Percentiles rank a stretch among this genome's conserved stretches.
Evolutionary conservation across 2,329 filamentous ascomycete species (phyloP).

Genomic region (Periconia sp.): DNA sequence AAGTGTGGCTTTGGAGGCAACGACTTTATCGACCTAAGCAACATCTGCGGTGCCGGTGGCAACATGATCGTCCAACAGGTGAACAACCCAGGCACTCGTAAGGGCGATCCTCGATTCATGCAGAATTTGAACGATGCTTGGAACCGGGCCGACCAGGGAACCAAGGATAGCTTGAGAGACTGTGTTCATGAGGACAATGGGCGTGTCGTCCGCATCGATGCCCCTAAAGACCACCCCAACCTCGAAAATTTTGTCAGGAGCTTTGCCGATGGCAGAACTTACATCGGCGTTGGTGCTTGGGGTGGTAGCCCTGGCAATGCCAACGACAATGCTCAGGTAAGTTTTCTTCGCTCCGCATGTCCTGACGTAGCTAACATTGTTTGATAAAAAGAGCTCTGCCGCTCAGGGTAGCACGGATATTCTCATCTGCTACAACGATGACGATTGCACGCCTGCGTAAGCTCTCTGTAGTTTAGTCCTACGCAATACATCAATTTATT

Average conservation of each 20-base stretch:
- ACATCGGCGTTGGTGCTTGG: conserved; percentile 47
- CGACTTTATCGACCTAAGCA: conserved; percentile 39
- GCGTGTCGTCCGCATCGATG: conserved; percentile 23
- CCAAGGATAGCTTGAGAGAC: conserved; percentile 34
- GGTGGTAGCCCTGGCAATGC: conserved; percentile 33
- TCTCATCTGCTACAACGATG: conserved; percentile 43
- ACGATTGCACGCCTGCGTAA: conserved; percentile 17
- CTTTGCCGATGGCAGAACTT: conserved; percentile 41
- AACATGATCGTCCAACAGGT: conserved; percentile 45
- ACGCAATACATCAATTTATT: conserved; percentile 3
- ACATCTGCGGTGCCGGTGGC: conserved; percentile 45
- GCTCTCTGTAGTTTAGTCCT: conserved; percentile 2
- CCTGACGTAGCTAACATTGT: neutral
- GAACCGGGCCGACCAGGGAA: conserved; percentile 35
- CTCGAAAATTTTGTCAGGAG: conserved; percentile 43
- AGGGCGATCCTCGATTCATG: conserved; percentile 45
- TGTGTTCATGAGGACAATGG: conserved; percentile 27
- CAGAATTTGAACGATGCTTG: conserved; percentile 41
- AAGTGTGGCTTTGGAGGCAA: conserved; percentile 39
- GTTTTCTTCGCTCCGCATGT: neutral
- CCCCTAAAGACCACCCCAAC: conserved; percentile 39
- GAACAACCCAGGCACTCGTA: conserved; percentile 39
- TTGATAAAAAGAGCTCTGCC: conserved; percentile 27
- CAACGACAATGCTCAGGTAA: conserved; percentile 37
- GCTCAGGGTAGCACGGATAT: conserved; percentile 46